phyloP scores from a whole-genome alignment of 179 eudicot species.

The Amaranthus tricolor region DNA sequence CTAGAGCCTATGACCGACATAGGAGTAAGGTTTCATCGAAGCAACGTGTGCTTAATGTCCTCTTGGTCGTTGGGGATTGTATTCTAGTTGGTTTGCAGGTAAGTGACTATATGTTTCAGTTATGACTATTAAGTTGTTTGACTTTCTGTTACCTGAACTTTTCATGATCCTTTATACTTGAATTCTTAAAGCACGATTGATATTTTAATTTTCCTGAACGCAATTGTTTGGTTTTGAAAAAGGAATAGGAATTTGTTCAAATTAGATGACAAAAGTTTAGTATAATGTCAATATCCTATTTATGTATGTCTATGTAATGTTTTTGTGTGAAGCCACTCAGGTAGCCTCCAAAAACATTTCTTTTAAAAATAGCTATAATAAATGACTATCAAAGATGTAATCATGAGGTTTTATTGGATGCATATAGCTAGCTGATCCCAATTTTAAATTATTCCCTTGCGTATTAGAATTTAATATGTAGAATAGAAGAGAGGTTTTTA shows the following conservation, averaged over 20 bases:
- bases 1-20: conserved; percentile 86
- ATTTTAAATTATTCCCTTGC: no score
- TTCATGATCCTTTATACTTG: neutral
- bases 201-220: neutral
- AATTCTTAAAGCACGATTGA: neutral
- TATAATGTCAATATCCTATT: no score
- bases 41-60: conserved; percentile 75
- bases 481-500: no score
- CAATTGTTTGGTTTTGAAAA: neutral
- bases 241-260: neutral
- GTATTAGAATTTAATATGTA: no score
- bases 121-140: neutral
- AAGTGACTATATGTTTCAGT: neutral
- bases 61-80: conserved; percentile 94
- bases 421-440: no score
- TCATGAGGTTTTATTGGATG: no score
- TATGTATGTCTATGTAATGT: no score
- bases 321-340: no score
- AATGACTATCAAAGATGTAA: no score
- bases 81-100: conserved; percentile 97
- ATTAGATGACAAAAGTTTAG: no score
- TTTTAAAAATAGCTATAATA: no score
- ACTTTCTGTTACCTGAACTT: neutral
- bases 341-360: no score
- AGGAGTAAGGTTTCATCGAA: conserved; percentile 81